Conservation (phyloP, 176 grass and related monocot genomes). For the Cocos nucifera region DNA sequence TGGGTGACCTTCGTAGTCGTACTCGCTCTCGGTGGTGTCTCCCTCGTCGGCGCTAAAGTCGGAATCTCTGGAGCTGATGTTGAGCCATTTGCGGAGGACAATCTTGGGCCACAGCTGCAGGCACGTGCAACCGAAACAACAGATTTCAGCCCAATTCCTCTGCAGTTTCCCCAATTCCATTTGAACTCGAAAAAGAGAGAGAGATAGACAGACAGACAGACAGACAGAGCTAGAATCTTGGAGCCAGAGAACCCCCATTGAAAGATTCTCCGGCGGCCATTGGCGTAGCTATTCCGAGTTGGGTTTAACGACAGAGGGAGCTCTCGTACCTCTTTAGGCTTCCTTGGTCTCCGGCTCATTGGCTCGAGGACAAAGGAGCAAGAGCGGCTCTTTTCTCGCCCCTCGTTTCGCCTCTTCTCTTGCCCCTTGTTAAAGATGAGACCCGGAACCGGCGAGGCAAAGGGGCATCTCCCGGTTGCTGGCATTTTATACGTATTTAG, state of each 20-base stretch:
- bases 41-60: slow-evolving; percentile 91
- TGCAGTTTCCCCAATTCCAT: slow-evolving; percentile 1
- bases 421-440: too few relatives aligned
- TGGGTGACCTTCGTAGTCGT: slow-evolving; percentile 60
- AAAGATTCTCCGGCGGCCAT: too few relatives aligned
- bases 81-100: slow-evolving; percentile 90
- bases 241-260: not conserved
- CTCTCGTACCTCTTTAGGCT: too few relatives aligned
- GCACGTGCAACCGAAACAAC: slow-evolving; percentile 38
- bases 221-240: not conserved
- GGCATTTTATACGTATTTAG: too few relatives aligned
- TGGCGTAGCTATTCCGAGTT: too few relatives aligned
- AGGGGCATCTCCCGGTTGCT: too few relatives aligned
- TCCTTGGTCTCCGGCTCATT: too few relatives aligned
- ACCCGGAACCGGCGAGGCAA: too few relatives aligned
- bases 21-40: slow-evolving; percentile 78
- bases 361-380: too few relatives aligned
- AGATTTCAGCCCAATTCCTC: slow-evolving; percentile 36
- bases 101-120: slow-evolving; percentile 84
- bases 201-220: not conserved
- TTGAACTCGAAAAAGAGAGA: not conserved
- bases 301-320: too few relatives aligned
- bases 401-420: too few relatives aligned
- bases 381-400: too few relatives aligned
- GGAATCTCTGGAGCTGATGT: slow-evolving; percentile 74